A percentile compares a stretch with the other conserved stretches of the same genome.
Conservation (phyloP, 2,329 filamentous ascomycete genomes). For the Penicillium sp. region DNA sequence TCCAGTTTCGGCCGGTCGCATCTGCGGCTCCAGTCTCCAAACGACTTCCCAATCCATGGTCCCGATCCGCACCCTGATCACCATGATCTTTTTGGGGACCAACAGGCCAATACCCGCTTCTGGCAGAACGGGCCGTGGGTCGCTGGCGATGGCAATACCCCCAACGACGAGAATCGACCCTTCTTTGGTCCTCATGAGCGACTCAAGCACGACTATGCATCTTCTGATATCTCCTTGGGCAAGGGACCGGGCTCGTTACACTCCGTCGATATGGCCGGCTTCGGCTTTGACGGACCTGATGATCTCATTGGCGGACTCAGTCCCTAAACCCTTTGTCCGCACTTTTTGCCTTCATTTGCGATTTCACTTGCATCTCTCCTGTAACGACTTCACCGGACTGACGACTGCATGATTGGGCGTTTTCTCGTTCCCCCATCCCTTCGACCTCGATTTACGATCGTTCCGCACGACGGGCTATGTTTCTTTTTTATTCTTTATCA, state of each 20-base stretch:
- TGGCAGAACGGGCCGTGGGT: conserved; percentile 46
- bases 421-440: conserved; percentile 25
- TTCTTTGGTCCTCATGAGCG: conserved; percentile 47
- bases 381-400: conserved; percentile 42
- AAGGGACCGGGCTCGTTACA: conserved; percentile 45
- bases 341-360: conserved; percentile 26
- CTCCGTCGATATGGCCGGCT: conserved; percentile 48
- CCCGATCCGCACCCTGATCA: conserved; percentile 40
- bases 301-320: conserved; percentile 39
- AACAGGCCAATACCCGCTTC: conserved; percentile 47
- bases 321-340: conserved; percentile 28
- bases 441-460: conserved; percentile 19
- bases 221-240: conserved; percentile 45
- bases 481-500: conserved; percentile 10
- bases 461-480: conserved; percentile 18
- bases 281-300: conserved; percentile 41
- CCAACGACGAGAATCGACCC: conserved; percentile 43
- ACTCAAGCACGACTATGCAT: conserved; percentile 45
- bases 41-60: conserved; percentile 41
- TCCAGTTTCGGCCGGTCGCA: conserved; percentile 46
- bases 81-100: conserved; percentile 45
- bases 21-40: conserved; percentile 43
- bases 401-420: conserved; percentile 45
- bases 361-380: conserved; percentile 35
- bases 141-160: conserved; percentile 43